phyloP scores from a whole-genome alignment of 108 stramenopile genomes.

The Skeletonema costatum region DNA sequence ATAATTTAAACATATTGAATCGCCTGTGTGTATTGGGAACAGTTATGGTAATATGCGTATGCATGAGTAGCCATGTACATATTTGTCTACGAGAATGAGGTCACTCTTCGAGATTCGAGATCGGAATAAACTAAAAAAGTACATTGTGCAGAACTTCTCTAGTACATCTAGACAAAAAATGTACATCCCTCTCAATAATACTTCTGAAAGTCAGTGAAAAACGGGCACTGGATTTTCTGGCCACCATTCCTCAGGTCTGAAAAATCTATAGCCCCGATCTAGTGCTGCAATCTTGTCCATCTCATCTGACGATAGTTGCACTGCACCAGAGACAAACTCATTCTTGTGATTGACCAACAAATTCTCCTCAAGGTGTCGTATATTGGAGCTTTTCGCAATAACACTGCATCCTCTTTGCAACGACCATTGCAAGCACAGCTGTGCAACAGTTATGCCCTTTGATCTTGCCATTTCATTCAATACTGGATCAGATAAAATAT shows the following conservation, averaged over 20 bases:
- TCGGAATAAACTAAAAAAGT: too few relatives aligned
- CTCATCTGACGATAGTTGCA: slow-evolving; percentile 39
- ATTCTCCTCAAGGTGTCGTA: slow-evolving; percentile 60
- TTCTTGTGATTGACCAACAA: slow-evolving; percentile 22
- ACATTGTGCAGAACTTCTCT: too few relatives aligned
- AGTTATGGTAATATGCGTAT: too few relatives aligned
- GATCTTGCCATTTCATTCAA: slow-evolving; percentile 49
- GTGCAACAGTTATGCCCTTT: slow-evolving; percentile 57
- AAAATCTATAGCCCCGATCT: slow-evolving; percentile 69
- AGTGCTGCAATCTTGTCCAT: slow-evolving; percentile 60
- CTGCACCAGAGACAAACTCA: slow-evolving; percentile 21
- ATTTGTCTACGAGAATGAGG: too few relatives aligned
- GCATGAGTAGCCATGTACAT: too few relatives aligned
- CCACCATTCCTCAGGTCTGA: slow-evolving; percentile 87
- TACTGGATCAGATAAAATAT: slow-evolving; percentile 58
- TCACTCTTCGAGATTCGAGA: too few relatives aligned
- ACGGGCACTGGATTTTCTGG: slow-evolving; percentile 60
- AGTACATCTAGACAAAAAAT: too few relatives aligned
- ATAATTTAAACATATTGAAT: too few relatives aligned
- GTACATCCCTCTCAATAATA: too few relatives aligned
- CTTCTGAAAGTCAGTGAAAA: slow-evolving; percentile 49
- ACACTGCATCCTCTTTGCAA: slow-evolving; percentile 67
- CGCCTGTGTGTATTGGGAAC: too few relatives aligned
- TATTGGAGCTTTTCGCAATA: slow-evolving; percentile 63
- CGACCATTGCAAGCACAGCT: slow-evolving; percentile 73